phyloP scores from a whole-genome alignment of 2,329 filamentous ascomycete species.

The Ophiostoma himal-ulmi region DNA sequence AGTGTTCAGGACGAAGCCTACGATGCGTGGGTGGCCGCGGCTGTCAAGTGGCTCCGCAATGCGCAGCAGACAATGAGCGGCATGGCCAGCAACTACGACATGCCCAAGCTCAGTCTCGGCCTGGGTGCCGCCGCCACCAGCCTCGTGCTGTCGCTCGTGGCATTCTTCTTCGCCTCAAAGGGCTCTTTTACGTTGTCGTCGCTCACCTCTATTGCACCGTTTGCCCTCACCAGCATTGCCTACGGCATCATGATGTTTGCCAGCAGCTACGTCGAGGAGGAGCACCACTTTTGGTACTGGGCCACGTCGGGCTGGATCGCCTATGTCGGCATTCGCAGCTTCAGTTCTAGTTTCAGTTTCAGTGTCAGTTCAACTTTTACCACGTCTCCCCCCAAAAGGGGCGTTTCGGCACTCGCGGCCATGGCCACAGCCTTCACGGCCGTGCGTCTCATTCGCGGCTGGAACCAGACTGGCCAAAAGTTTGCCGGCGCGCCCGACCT shows the following conservation, averaged over 20 bases:
- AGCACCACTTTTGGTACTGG: conserved; percentile 99
- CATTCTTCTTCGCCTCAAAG: conserved; percentile 29
- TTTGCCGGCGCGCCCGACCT: conserved; percentile 88
- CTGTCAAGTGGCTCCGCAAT: conserved; percentile 55
- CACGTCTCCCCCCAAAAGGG: background rate
- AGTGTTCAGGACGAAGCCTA: conserved; percentile 23
- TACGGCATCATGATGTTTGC: conserved; percentile 95
- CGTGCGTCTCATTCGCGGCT: conserved; percentile 65
- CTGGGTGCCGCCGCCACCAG: conserved; percentile 36
- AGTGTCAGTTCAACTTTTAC: conserved; percentile 26
- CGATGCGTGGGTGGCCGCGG: conserved; percentile 23
- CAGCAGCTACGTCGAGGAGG: conserved; percentile 95
- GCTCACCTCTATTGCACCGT: conserved; percentile 34
- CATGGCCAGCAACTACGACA: conserved; percentile 87
- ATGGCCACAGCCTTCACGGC: conserved; percentile 49
- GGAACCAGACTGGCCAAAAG: conserved; percentile 98
- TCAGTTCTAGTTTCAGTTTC: conserved; percentile 29
- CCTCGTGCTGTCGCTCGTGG: conserved; percentile 37
- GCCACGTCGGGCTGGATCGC: conserved; percentile 63
- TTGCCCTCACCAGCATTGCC: conserved; percentile 48
- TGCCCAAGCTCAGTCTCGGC: conserved; percentile 53
- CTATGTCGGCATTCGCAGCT: conserved; percentile 46
- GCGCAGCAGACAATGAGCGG: conserved; percentile 79
- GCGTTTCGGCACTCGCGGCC: conserved; percentile 17
- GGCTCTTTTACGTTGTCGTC: background rate